Evolutionary conservation across 305 asterid species (phyloP).

Genomic region (Fraxinus platypoda): DNA sequence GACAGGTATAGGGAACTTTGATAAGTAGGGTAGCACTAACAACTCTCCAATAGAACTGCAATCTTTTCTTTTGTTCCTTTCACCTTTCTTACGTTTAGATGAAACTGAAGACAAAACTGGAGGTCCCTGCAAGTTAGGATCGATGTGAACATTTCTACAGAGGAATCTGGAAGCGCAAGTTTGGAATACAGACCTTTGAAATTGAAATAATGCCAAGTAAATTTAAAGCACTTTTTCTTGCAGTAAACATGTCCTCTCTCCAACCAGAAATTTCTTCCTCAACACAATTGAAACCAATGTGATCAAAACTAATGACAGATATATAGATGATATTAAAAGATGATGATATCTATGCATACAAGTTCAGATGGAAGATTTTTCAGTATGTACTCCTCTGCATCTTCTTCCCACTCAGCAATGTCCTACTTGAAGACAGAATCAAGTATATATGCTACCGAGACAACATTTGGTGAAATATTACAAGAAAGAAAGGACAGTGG

Average conservation of each 20-base stretch:
- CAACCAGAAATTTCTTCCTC: slow-evolving; percentile 48
- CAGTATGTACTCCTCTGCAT: slow-evolving; percentile 44
- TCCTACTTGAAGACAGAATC: slow-evolving; percentile 26
- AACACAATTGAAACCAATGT: slow-evolving; percentile 5
- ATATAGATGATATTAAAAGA: not conserved
- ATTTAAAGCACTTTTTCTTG: slow-evolving; percentile 50
- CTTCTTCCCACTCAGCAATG: slow-evolving; percentile 45
- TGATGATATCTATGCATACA: slow-evolving; percentile 25
- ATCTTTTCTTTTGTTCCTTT: slow-evolving; percentile 35
- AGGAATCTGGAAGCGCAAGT: slow-evolving; percentile 1
- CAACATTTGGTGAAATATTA: not conserved
- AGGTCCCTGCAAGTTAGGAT: slow-evolving; percentile 37
- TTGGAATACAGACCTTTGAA: slow-evolving; percentile 32
- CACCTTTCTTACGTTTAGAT: slow-evolving; percentile 52
- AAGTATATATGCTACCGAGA: not conserved
- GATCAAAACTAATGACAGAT: not conserved
- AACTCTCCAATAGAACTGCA: slow-evolving; percentile 42
- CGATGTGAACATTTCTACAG: slow-evolving; percentile 5
- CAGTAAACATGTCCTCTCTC: slow-evolving; percentile 46
- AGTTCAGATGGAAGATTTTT: slow-evolving; percentile 49
- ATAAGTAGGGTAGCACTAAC: slow-evolving; percentile 45
- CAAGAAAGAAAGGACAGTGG: not conserved
- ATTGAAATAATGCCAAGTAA: slow-evolving; percentile 46
- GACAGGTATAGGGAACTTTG: slow-evolving; percentile 33
- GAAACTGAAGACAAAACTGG: slow-evolving; percentile 30